A percentile compares a stretch with the other conserved stretches of the same genome.
These are phyloP conservation scores for Carallia pectinifolia DNA, from an alignment of 345 rosid species.

Conservation along the genomic window DNA sequence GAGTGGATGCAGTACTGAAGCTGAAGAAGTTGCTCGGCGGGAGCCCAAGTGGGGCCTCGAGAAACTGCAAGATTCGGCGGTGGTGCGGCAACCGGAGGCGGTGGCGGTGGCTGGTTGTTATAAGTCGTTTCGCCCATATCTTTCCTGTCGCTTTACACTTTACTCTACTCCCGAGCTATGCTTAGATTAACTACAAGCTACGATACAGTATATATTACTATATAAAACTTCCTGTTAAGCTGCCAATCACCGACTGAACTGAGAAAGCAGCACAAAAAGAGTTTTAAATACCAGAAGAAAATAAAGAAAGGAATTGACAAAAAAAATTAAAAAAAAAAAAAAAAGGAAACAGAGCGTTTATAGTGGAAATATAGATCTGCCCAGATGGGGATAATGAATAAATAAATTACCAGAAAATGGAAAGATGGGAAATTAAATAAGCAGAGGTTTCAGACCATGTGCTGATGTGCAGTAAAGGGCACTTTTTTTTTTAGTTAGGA, in stretches of 20 bases:
- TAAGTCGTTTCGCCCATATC: constrained; percentile 29
- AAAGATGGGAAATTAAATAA: not conserved
- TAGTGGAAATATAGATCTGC: not conserved
- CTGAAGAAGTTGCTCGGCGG: constrained; percentile 86
- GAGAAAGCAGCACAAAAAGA: not conserved
- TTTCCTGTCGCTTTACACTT: not conserved
- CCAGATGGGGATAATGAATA: not conserved
- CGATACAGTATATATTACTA: too few relatives aligned
- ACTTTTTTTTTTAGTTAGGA: too few relatives aligned
- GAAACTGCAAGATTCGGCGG: constrained; percentile 38
- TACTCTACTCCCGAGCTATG: not conserved
- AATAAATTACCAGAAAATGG: not conserved
- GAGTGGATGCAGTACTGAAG: constrained; percentile 98
- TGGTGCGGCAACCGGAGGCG: constrained; percentile 30
- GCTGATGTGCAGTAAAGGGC: too few relatives aligned
- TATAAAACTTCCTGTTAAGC: not conserved
- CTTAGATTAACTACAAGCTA: too few relatives aligned
- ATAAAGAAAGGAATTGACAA: constrained; percentile 10
- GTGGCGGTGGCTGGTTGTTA: constrained; percentile 38
- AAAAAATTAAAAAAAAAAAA: not conserved
- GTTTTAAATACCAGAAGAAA: not conserved
- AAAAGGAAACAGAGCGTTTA: not conserved
- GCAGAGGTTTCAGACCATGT: too few relatives aligned
- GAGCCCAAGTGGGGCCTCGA: constrained; percentile 69
- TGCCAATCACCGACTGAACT: constrained; percentile 12